Conservation (phyloP, 2,329 filamentous ascomycete genomes). For the Tolypocladium ophioglossoides region DNA sequence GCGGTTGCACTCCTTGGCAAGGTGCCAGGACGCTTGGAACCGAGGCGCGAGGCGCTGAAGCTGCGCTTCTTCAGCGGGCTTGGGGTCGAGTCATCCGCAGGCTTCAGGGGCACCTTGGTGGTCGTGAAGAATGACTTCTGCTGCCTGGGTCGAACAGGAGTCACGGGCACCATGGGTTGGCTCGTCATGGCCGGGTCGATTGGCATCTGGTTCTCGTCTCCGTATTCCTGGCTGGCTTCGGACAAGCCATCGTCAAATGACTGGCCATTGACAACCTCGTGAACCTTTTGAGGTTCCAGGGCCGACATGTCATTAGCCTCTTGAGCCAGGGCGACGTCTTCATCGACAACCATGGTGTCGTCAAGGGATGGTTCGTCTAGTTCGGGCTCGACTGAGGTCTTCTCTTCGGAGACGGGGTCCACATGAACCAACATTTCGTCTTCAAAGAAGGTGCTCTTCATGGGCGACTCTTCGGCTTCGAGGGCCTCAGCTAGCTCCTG, state of each 20-base stretch:
- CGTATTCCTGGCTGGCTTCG: slow-evolving; percentile 55
- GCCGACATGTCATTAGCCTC: slow-evolving; percentile 52
- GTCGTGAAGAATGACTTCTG: slow-evolving; percentile 53
- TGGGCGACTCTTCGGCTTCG: slow-evolving; percentile 23
- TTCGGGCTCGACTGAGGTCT: slow-evolving; percentile 6
- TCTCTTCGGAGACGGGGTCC: slow-evolving; percentile 7
- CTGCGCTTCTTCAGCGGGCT: slow-evolving; percentile 37
- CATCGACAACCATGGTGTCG: slow-evolving; percentile 37
- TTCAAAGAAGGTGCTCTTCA: slow-evolving; percentile 46
- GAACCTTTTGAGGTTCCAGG: slow-evolving; percentile 31
- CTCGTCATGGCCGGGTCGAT: slow-evolving; percentile 36
- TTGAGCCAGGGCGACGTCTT: slow-evolving; percentile 46
- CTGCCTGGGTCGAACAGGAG: slow-evolving; percentile 43
- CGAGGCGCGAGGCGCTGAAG: slow-evolving; percentile 37
- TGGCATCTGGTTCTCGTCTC: slow-evolving; percentile 53
- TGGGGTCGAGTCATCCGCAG: slow-evolving; percentile 48
- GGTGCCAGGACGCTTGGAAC: slow-evolving; percentile 29
- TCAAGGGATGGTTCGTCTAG: slow-evolving; percentile 26
- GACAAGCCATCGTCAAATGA: slow-evolving; percentile 41
- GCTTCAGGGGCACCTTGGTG: slow-evolving; percentile 66
- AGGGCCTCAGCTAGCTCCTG: not conserved
- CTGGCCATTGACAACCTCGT: slow-evolving; percentile 20
- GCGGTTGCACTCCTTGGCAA: slow-evolving; percentile 39
- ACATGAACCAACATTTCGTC: slow-evolving; percentile 42
- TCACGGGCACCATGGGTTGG: slow-evolving; percentile 30